Evolutionary conservation across 2,329 filamentous ascomycete species (phyloP).

Genomic region (Sclerotinia trifoliorum): DNA sequence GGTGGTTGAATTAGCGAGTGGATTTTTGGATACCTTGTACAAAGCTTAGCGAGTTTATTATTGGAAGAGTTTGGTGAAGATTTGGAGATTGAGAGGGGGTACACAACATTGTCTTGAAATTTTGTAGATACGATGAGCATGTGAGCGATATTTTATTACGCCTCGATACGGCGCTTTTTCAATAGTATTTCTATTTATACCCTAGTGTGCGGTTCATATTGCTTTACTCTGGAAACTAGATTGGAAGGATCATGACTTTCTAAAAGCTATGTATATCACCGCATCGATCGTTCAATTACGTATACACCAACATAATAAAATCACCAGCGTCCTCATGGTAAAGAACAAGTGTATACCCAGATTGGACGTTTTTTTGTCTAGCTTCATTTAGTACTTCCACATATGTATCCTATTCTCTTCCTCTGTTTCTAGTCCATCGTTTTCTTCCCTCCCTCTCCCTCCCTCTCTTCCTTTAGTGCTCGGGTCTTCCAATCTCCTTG

Average conservation of each 20-base stretch:
- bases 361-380: neutral
- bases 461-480: too few species aligned
- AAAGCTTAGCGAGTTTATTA: constrained; percentile 58
- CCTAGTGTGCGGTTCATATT: neutral
- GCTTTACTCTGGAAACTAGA: neutral
- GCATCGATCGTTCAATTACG: neutral
- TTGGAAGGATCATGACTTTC: neutral
- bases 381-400: neutral
- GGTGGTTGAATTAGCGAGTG: constrained; percentile 83
- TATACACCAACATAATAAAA: neutral
- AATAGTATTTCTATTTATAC: neutral
- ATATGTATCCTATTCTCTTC: neutral
- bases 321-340: neutral
- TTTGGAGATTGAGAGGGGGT: neutral
- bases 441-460: too few species aligned
- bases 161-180: neutral
- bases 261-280: neutral
- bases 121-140: neutral
- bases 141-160: neutral
- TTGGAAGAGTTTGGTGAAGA: neutral
- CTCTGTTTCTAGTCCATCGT: neutral
- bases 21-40: constrained; percentile 90
- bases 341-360: neutral
- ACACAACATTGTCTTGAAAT: neutral
- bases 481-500: too few species aligned